These are phyloP conservation scores for Puya raimondii DNA, from an alignment of 176 grass and related monocot genomes.

Conservation along the genomic window DNA sequence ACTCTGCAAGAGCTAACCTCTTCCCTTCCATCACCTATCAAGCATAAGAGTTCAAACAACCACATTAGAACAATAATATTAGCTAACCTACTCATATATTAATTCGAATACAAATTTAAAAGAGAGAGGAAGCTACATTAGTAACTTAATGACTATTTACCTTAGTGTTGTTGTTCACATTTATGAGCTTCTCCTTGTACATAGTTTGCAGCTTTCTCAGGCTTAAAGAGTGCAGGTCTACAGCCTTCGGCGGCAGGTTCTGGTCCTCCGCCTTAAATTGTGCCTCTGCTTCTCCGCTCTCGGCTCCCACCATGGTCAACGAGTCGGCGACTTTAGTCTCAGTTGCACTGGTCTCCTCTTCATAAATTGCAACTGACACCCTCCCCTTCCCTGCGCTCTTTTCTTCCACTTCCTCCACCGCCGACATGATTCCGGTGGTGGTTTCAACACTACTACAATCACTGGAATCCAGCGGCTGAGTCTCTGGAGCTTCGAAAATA, in stretches of 20 bases:
- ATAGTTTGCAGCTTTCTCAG: conserved; percentile 44
- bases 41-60: neutral
- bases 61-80: no score
- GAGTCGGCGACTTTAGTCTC: conserved; percentile 12
- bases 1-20: conserved; percentile 30
- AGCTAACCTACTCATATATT: no score
- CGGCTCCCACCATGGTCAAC: conserved; percentile 1
- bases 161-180: conserved; percentile 20
- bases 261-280: neutral
- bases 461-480: neutral
- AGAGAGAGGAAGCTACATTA: neutral
- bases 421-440: no score
- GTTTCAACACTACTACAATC: neutral
- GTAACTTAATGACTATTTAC: conserved; percentile 11
- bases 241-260: neutral
- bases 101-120: no score
- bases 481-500: neutral
- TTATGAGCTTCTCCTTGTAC: conserved; percentile 27
- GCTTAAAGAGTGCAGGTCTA: conserved; percentile 21
- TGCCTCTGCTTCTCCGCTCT: neutral
- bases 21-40: conserved; percentile 25
- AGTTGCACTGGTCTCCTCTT: neutral
- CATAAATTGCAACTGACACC: no score
- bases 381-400: neutral
- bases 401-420: neutral